A percentile compares a stretch with the other conserved stretches of the same genome.
Evolutionary conservation across 768 basidiomycete species (phyloP).

Genomic region (Lactifluus echinatus): DNA sequence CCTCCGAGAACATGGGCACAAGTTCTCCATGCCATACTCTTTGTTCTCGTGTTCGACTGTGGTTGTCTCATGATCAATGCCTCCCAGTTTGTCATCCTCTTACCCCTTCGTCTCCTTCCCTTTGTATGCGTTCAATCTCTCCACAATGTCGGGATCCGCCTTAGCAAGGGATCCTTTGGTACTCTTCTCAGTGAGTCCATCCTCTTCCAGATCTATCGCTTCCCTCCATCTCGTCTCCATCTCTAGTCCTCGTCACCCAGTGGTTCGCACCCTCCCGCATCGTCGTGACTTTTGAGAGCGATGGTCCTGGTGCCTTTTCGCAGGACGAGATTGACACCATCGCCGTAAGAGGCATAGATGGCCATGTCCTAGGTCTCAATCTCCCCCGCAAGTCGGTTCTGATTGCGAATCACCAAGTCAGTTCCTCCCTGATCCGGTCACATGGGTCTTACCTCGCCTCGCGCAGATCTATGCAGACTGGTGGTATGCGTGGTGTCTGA

Average conservation of each 20-base stretch:
- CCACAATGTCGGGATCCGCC: conserved; percentile 64
- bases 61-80: conserved; percentile 63
- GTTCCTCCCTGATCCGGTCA: neutral
- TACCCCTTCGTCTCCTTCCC: conserved; percentile 62
- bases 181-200: conserved; percentile 52
- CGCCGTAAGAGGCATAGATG: conserved; percentile 46
- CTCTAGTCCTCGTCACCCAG: conserved; percentile 65
- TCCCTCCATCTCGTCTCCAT: neutral
- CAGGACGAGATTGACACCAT: conserved; percentile 49
- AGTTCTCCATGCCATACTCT: conserved; percentile 41
- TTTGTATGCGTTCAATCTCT: conserved; percentile 42
- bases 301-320: conserved; percentile 57
- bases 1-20: conserved; percentile 47
- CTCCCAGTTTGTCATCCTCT: conserved; percentile 62
- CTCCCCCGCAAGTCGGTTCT: conserved; percentile 75
- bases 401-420: conserved; percentile 89
- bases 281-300: conserved; percentile 61
- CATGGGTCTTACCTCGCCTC: neutral
- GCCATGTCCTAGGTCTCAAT: conserved; percentile 50
- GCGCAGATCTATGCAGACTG: conserved; percentile 67
- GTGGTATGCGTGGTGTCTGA: conserved; percentile 82
- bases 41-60: conserved; percentile 47
- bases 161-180: conserved; percentile 79
- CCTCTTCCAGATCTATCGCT: neutral
- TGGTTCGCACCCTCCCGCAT: conserved; percentile 76